Base-by-base conservation (phyloP, 192 early-diverging fungal species). In the Coemansia sp. region DNA sequence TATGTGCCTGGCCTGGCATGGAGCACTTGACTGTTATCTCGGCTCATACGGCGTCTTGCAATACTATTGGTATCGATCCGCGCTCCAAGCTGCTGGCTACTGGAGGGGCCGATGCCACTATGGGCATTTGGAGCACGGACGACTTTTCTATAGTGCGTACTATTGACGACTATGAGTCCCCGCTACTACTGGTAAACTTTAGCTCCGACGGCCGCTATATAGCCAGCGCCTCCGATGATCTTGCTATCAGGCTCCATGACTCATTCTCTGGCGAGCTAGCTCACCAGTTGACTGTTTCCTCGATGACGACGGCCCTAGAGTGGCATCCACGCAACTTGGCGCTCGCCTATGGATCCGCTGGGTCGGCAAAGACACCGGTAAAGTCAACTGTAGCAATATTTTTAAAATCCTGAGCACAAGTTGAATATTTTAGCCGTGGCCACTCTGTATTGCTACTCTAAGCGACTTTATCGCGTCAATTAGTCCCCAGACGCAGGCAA, bases 301-400 rank as follows among this genome's bases (percentile, higher is more conserved):
- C 66, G 55, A 39, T 76, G 57, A 62, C 70, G 4, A 82, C 73
- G 0, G 67, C 79, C 1, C 42, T 82, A 0, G 67, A 59, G 51
- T 82, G 79, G 79, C 69, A 82, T 35, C 79, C 79, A 13, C 73
- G 73, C 20, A 82, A 82, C 42, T 38, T 76, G 60, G 67, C 67
- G 0, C 51, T 82, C 11, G 79, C 79, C 5, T 76, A 72, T 34
- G 79, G 65, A n/a, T 64, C 79, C 1, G 39, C 56, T 0, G 67
- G 62, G 5, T 64, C 70, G 0, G 45, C n/a, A 34, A 76, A 76
- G 57, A 40, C 33, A 4, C 51, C 57, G 13, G 11, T 11, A 61
- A 61, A 61, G 42, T 14, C 60, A 10, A 61, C 60, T 43, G 42
- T 40, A 18, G 43, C 70, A 0, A 66, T 66, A 61, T 43, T 43